Conservation (phyloP, 208 protist species). For the Acanthamoeba royreba region DNA sequence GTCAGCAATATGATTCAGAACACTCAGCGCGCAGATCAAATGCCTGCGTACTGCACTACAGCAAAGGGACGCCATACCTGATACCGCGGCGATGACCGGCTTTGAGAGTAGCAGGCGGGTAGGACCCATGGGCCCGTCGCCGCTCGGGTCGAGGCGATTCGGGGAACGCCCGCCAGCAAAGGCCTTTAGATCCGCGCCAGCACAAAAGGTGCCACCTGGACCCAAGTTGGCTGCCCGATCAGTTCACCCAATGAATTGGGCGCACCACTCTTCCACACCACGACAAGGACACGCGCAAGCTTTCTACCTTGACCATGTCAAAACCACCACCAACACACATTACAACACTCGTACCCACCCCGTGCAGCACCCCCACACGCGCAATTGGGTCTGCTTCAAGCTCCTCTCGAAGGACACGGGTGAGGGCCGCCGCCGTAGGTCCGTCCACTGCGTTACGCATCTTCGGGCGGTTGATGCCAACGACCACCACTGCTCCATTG, state of each 20-base stretch:
- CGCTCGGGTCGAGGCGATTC: not conserved
- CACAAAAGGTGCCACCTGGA: no score
- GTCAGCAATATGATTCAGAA: not conserved
- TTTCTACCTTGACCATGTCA: no score
- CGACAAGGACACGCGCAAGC: no score
- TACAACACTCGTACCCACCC: not conserved
- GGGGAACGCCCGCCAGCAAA: not conserved
- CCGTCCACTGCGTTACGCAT: conserved; percentile 32
- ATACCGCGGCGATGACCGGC: conserved; percentile 59
- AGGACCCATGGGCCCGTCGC: conserved; percentile 51
- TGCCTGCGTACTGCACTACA: not conserved
- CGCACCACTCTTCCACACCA: not conserved
- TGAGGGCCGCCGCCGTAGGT: not conserved
- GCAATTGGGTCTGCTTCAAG: not conserved
- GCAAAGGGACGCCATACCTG: not conserved
- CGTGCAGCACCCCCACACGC: not conserved
- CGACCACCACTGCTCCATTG: no score
- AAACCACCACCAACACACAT: no score
- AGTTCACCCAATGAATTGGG: no score
- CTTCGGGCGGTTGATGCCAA: not conserved
- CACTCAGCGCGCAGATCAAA: no score
- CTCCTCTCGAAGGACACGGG: not conserved
- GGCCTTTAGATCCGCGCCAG: no score
- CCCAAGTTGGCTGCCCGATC: no score
- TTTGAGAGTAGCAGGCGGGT: conserved; percentile 52